Conservation (phyloP, 768 basidiomycete genomes). For the Boletus vinaceobasis region DNA sequence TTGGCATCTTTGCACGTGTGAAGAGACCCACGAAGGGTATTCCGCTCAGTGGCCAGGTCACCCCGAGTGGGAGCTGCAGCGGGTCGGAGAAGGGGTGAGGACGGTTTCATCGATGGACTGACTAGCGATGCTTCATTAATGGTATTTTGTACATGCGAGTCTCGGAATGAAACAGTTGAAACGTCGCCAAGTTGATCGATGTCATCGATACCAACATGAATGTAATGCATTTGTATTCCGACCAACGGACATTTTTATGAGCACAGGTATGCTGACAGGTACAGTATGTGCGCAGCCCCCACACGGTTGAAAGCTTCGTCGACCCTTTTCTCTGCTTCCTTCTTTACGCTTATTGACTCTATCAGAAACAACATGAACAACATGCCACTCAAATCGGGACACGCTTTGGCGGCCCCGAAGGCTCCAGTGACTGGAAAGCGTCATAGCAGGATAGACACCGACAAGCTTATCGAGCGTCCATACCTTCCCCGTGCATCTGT, state of each 20-base stretch:
- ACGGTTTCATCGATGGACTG: constrained; percentile 1
- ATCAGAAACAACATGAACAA: constrained; percentile 21
- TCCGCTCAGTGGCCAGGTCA: constrained; percentile 17
- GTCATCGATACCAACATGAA: constrained; percentile 2
- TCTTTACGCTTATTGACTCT: constrained; percentile 18
- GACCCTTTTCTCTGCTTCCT: constrained; percentile 14
- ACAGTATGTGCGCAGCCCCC: constrained; percentile 13
- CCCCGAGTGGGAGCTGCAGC: constrained; percentile 7
- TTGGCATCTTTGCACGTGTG: constrained; percentile 85
- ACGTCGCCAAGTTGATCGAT: neutral
- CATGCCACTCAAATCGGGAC: constrained; percentile 13
- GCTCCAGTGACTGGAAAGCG: constrained; percentile 24
- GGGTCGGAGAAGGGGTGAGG: constrained; percentile 18
- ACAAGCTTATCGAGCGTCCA: constrained; percentile 23
- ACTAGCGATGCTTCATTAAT: constrained; percentile 8
- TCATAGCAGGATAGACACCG: constrained; percentile 24
- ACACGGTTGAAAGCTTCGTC: constrained; percentile 9
- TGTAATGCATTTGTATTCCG: constrained; percentile 12
- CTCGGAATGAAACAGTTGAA: constrained; percentile 2
- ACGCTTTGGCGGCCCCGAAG: constrained; percentile 14
- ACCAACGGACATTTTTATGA: neutral
- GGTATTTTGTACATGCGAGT: constrained; percentile 14
- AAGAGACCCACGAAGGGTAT: constrained; percentile 59
- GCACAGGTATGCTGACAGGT: constrained; percentile 9
- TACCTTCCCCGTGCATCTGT: constrained; percentile 29